Percentiles rank a stretch among this genome's conserved stretches.
Evolutionary conservation across 768 basidiomycete genomes (phyloP).

Genomic region (Podaxis sp.): DNA sequence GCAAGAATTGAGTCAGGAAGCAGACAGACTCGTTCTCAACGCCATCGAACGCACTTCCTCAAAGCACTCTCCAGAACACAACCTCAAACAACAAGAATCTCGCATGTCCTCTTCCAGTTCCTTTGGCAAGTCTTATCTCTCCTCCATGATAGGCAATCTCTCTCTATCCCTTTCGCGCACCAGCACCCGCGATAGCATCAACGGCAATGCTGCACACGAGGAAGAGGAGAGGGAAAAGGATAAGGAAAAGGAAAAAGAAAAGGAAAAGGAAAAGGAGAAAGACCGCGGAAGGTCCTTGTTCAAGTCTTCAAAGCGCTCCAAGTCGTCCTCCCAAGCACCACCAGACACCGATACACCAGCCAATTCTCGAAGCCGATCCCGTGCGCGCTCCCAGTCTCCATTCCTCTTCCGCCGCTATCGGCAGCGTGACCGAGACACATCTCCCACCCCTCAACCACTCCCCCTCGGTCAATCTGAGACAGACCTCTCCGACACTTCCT

Average conservation of each 20-base stretch:
- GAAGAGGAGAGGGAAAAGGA: not conserved
- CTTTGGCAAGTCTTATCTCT: slow-evolving; percentile 46
- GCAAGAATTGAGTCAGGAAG: slow-evolving; percentile 48
- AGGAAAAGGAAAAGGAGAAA: slow-evolving; percentile 21
- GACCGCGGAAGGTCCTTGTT: slow-evolving; percentile 58
- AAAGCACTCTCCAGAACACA: slow-evolving; percentile 23
- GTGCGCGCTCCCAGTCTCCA: slow-evolving; percentile 66
- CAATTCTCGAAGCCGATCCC: slow-evolving; percentile 45
- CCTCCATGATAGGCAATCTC: slow-evolving; percentile 72
- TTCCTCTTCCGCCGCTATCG: slow-evolving; percentile 75
- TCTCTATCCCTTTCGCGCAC: slow-evolving; percentile 63
- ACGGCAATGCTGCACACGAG: slow-evolving; percentile 28
- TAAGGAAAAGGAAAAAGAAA: not conserved
- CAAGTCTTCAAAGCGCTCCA: slow-evolving; percentile 34
- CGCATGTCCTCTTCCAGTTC: slow-evolving; percentile 39
- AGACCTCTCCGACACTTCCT: slow-evolving; percentile 57
- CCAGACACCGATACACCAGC: slow-evolving; percentile 31
- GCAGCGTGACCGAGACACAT: slow-evolving; percentile 57
- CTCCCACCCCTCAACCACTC: slow-evolving; percentile 56
- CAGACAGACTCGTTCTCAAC: slow-evolving; percentile 43
- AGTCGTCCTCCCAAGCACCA: slow-evolving; percentile 41
- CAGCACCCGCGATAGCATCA: slow-evolving; percentile 39
- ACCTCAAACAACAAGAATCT: slow-evolving; percentile 29
- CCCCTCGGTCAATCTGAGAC: slow-evolving; percentile 62
- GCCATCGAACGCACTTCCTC: slow-evolving; percentile 49